phyloP scores from a whole-genome alignment of 257 asterid genomes.

The Rauvolfia tetraphylla region DNA sequence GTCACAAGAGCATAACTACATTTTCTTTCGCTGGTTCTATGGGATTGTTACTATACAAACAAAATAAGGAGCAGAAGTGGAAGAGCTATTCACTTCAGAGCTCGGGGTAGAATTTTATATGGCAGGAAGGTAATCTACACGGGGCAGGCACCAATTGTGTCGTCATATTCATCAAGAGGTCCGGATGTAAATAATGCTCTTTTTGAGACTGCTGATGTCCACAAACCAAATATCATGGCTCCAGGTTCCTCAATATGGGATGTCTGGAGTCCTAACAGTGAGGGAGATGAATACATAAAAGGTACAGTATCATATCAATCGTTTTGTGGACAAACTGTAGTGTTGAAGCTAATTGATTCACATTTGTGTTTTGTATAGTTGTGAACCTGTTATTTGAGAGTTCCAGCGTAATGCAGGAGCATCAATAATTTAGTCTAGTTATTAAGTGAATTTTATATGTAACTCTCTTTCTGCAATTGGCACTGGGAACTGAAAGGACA shows the following conservation, averaged over 20 bases:
- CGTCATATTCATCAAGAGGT: constrained; percentile 68
- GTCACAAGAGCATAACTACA: neutral
- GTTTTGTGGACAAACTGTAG: neutral
- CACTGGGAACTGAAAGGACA: neutral
- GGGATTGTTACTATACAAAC: constrained; percentile 53
- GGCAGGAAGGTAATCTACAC: constrained; percentile 51
- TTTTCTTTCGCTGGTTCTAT: constrained; percentile 38
- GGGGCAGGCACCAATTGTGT: constrained; percentile 53
- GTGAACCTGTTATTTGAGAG: neutral
- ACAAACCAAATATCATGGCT: constrained; percentile 70
- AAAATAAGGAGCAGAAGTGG: constrained; percentile 53
- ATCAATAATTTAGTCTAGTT: neutral
- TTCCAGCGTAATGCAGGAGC: neutral
- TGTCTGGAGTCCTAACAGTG: constrained; percentile 66
- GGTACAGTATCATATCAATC: constrained; percentile 25
- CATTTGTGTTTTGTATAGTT: neutral
- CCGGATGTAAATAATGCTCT: constrained; percentile 54
- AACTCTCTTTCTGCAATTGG: neutral
- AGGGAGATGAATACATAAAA: constrained; percentile 49
- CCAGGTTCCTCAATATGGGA: constrained; percentile 83
- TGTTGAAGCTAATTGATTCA: neutral
- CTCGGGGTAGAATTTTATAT: constrained; percentile 49
- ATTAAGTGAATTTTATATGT: neutral
- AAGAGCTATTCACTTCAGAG: constrained; percentile 43
- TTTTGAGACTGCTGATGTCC: constrained; percentile 59